Conservation (phyloP, 2,329 filamentous ascomycete genomes). For the Plectosphaerella cucumerina region DNA sequence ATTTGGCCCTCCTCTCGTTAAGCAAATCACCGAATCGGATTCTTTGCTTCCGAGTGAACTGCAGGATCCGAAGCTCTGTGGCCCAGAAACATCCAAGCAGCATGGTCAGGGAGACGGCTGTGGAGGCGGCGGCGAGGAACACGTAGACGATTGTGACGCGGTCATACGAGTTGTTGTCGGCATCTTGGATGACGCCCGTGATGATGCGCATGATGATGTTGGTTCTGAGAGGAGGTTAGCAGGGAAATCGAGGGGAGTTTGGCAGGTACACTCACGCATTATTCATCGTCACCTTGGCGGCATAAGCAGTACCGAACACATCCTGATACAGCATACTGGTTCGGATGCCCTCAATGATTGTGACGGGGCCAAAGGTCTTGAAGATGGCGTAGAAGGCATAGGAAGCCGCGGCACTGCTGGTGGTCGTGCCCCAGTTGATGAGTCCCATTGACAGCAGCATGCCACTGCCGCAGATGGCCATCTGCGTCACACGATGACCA, state of each 20-base stretch:
- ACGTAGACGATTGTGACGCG: constrained; percentile 45
- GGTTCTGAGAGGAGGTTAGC: constrained; percentile 30
- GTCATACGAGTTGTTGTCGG: constrained; percentile 43
- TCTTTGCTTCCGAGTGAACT: constrained; percentile 46
- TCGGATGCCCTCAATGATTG: constrained; percentile 49
- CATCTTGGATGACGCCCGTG: constrained; percentile 46
- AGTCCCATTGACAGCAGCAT: constrained; percentile 51
- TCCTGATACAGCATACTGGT: constrained; percentile 47
- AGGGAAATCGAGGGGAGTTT: too few relatives aligned
- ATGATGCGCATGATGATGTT: constrained; percentile 47
- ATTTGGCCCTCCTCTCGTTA: constrained; percentile 30
- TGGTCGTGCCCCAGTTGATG: constrained; percentile 40
- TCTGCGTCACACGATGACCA: constrained; percentile 39
- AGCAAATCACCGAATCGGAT: constrained; percentile 31
- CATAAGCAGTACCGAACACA: constrained; percentile 48
- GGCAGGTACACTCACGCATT: constrained; percentile 23
- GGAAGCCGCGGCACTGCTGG: constrained; percentile 44
- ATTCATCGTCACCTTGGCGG: constrained; percentile 49
- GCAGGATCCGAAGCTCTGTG: constrained; percentile 36
- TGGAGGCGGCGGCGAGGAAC: constrained; percentile 36
- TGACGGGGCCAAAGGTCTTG: constrained; percentile 40
- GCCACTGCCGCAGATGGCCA: constrained; percentile 40
- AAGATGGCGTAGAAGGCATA: constrained; percentile 50
- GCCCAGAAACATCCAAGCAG: constrained; percentile 27
- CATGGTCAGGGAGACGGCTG: constrained; percentile 32